Base-by-base conservation (phyloP, 2,329 filamentous ascomycete genomes). In the Cladosporium sp. region DNA sequence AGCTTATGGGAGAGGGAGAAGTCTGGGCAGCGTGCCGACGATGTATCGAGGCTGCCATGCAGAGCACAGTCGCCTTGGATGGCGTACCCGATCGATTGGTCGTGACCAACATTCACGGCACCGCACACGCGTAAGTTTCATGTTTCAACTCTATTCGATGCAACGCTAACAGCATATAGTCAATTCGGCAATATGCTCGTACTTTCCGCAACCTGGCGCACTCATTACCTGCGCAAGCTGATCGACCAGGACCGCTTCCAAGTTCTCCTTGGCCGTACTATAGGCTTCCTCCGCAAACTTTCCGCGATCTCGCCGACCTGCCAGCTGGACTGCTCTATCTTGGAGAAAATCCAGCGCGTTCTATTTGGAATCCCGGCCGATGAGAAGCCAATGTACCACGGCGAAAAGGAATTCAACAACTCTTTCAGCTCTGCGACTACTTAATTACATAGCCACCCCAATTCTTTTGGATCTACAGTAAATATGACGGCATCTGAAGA, bases 181-280 rank as follows among this genome's bases (percentile, higher is more conserved):
- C 95, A 99, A 92, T 99, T 96, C 82, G 94, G 95, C 66, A 98
- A 98, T 76, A 87, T 97, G 74, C 83, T 98, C 59, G 92, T 96
- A n/a, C 86, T 99, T 2, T 88, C 92, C 30, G 93, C 94, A 1
- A 91, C 90, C 3, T 93, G 88, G 78, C 86, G 85, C 68, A 84
- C 82, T 4, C 79, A 84, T 12, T 59, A 54, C 14, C 55, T 65
- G 47, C 64, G 64, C 44, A 36, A 60, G 5, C 85, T 87, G 34
- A 84, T 96, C 24, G 61, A 64, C 61, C 77, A 87, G 3, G 77
- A 83, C 0, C 78, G 81, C 2, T 80, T 96, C 8, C 80, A 84
- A 54, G 75, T 78, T 1, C 84, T 96, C 0, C 87, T 96, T 66
- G 75, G 82, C 49, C 88, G 87, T 68, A 98, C 94, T 0, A 92